Evolutionary conservation across 2,329 filamentous ascomycete genomes (phyloP).

Genomic region (Trichoderma atrobrunneum): DNA sequence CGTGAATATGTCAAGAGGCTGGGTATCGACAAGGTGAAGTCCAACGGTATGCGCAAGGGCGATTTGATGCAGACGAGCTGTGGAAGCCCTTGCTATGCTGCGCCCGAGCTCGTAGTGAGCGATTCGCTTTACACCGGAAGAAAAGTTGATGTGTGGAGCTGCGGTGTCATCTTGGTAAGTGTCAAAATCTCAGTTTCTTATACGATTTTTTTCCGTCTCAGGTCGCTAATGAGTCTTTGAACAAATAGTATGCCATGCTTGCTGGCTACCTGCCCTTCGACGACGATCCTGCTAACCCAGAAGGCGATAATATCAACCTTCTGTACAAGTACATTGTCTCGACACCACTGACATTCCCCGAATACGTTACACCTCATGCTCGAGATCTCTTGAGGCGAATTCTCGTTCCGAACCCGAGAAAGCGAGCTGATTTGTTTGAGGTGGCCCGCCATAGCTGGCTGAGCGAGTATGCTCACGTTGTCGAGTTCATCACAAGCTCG

Average conservation of each 20-base stretch:
- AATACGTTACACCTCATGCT: slow-evolving; percentile 97
- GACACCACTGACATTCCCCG: slow-evolving; percentile 93
- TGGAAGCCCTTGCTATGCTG: slow-evolving; percentile 95
- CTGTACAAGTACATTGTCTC: slow-evolving; percentile 99
- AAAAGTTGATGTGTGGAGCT: slow-evolving; percentile 99
- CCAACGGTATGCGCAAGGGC: slow-evolving; percentile 75
- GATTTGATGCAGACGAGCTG: slow-evolving; percentile 99
- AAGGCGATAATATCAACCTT: slow-evolving; percentile 98
- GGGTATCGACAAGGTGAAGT: slow-evolving; percentile 76
- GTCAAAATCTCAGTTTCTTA: neutral
- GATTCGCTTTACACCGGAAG: slow-evolving; percentile 95
- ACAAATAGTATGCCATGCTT: slow-evolving; percentile 89
- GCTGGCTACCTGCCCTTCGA: slow-evolving; percentile 97
- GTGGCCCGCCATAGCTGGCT: slow-evolving; percentile 98
- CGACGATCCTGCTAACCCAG: slow-evolving; percentile 95
- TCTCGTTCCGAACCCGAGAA: slow-evolving; percentile 89
- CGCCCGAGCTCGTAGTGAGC: slow-evolving; percentile 93
- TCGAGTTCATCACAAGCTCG: slow-evolving; percentile 94
- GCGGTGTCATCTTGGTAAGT: slow-evolving; percentile 93
- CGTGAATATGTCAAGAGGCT: slow-evolving; percentile 83
- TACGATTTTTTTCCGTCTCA: neutral
- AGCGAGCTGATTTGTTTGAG: slow-evolving; percentile 93
- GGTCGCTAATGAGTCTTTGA: neutral
- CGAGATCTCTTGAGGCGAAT: slow-evolving; percentile 90
- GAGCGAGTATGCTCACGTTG: slow-evolving; percentile 93